Conservation (phyloP, 768 basidiomycete genomes). For the Psilocybe tampanensis region DNA sequence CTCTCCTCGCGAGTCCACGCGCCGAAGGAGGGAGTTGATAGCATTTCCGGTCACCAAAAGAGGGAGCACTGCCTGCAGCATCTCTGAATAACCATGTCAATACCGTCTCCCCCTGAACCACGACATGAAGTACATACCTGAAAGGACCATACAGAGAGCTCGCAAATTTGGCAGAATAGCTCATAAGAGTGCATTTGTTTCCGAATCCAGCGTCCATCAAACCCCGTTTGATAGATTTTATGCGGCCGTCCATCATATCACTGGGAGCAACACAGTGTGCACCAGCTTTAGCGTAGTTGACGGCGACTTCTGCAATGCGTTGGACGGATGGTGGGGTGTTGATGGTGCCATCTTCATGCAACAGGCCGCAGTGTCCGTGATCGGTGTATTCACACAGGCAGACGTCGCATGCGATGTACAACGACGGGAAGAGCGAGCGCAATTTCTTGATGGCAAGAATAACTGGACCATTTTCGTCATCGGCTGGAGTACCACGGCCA, state of each 20-base stretch:
- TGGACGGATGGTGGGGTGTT: slow-evolving; percentile 74
- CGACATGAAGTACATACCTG: slow-evolving; percentile 46
- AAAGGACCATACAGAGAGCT: slow-evolving; percentile 96
- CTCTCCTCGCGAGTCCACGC: slow-evolving; percentile 89
- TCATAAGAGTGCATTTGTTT: slow-evolving; percentile 92
- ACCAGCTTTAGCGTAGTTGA: slow-evolving; percentile 92
- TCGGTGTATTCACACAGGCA: slow-evolving; percentile 99
- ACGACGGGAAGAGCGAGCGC: slow-evolving; percentile 71
- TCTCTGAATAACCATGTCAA: slow-evolving; percentile 56
- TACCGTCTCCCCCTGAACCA: background rate
- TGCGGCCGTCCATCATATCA: slow-evolving; percentile 99
- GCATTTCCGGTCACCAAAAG: slow-evolving; percentile 96
- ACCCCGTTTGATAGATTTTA: slow-evolving; percentile 84
- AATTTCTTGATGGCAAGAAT: slow-evolving; percentile 89
- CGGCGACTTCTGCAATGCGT: slow-evolving; percentile 91
- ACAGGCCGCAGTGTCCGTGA: slow-evolving; percentile 93
- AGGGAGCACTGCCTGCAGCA: slow-evolving; percentile 95
- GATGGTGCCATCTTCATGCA: slow-evolving; percentile 76
- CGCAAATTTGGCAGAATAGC: slow-evolving; percentile 97
- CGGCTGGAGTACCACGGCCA: slow-evolving; percentile 80
- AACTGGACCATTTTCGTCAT: slow-evolving; percentile 89
- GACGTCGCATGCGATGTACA: slow-evolving; percentile 94
- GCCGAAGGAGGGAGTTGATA: slow-evolving; percentile 93
- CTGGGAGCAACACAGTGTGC: slow-evolving; percentile 98
- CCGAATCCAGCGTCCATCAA: slow-evolving; percentile 84